Base-by-base conservation (phyloP, 805 yeast genomes). In the Torulaspora gathmanii region DNA sequence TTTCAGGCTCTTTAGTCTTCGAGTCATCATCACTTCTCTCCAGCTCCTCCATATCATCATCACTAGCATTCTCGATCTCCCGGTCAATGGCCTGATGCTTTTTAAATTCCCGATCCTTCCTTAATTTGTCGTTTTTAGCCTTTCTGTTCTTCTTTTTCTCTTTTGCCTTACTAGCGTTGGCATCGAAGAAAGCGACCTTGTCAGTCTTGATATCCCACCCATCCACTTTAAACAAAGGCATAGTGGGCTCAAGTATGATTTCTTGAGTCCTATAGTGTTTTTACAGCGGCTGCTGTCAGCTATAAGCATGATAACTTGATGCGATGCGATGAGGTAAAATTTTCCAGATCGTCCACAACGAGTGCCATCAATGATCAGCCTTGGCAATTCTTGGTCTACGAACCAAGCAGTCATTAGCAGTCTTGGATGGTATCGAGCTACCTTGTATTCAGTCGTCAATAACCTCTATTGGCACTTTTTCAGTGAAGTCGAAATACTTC, bases 161-260 rank as follows among this genome's bases (percentile, higher is more conserved):
- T 16, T 58, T 56, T 15, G 55, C 51, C 47, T 61, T 62, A 45
- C 63, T 62, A 26, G 52, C 52, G 16, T 49, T 59, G 5, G 61
- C 57, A 2, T 72, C 71, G 23, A 75, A 80, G 33, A 69, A 60
- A 2, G 74, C 79, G 11, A 84, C 78, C 35, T 75, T 71, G 46
- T 70, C 67, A 37, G 73, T 58, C 52, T 79, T 77, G 42, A 87
- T 61, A 52, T 82, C 74, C 96, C 96, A 87, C 13, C 95, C 95
- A 42, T 80, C 86, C 16, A 84, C 89, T 60, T 82, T 75, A 60
- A 87, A 87, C 50, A 87, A 71, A 26, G 86, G 76, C 90, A 83
- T 83, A 20, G 44, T 13, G 22, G 17, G 15, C 15, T 13, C 2
- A 11, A 27, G 15, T 5, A n/a, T 3, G 30, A 12, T 27, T 13